These are phyloP conservation scores for Wickerhamomyces queroliae DNA, from an alignment of 805 yeast species.

Conservation along the genomic window DNA sequence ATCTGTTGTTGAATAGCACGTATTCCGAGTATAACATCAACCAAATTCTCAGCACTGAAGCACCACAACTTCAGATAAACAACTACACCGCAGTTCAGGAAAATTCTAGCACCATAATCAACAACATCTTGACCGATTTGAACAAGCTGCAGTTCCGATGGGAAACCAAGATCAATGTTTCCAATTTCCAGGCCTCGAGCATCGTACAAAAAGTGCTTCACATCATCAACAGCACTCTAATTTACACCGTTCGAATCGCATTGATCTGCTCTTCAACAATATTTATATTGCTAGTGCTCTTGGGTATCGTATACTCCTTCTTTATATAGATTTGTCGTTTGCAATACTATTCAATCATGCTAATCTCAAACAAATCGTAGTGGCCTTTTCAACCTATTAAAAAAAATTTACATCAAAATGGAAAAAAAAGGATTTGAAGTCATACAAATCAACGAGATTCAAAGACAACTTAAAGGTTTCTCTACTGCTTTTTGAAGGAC, in stretches of 20 bases:
- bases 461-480: no score
- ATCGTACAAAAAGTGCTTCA: background rate
- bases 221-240: background rate
- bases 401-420: background rate
- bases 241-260: background rate
- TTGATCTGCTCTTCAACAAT: background rate
- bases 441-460: no score
- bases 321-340: background rate
- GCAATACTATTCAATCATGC: background rate
- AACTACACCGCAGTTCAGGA: background rate
- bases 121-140: background rate
- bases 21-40: background rate
- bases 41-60: background rate
- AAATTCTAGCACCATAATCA: background rate
- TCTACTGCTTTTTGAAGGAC: no score
- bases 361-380: background rate
- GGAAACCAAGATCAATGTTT: background rate
- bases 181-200: background rate
- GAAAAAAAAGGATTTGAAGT: background rate
- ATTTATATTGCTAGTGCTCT: background rate
- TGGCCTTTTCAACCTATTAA: background rate
- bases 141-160: background rate
- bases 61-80: background rate
- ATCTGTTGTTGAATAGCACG: background rate
- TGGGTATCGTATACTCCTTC: constrained; percentile 10